Evolutionary conservation across 2,329 filamentous ascomycete species (phyloP), one percentile per base, ranked within the genome.

Genomic region (Hymenoscyphus albidus): DNA sequence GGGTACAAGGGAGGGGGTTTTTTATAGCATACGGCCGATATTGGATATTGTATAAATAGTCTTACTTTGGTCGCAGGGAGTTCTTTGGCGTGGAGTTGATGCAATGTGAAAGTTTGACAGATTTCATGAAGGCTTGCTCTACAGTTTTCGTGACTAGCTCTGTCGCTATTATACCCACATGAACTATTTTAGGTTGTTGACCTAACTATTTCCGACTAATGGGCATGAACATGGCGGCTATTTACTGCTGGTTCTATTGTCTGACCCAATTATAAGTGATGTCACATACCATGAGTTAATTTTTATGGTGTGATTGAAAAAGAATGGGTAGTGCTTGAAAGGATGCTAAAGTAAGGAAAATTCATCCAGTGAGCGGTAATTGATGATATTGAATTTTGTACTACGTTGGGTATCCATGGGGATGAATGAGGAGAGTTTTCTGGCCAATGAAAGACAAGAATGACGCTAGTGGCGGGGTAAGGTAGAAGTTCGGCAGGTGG

Each of bases 21-120:
- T 51, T 22, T 51, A 51, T 51, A 48, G 44, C 44, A 51, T 51
- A 22, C 4, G 12, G 48, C 31, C 16, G 4, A 18, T 59, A 42
- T 62, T 58, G 39, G 61, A 62, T 62, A 58, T 62, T 62, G 61
- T 62, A 62, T 58, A 62, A 27, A 22, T 40, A 62, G 32, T 5
- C 54, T 39, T 39, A 10, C 38, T 35, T 35, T 13, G 56, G n/a
- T 39, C 12, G 38, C 32, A 58, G 3, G 56, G n/a, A 22, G 56
- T 58, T 14, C 35, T 57, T 14, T 38, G n/a, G 56, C 16, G 14
- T 16, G 10, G n/a, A 22, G 1, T 27, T 27, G 44, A 22, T 27
- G 32, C 7, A 58, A 35, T 58, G 56, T 58, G 38, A 58, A 35
- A 58, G 5, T 22, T 35, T 58, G 35, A 35, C 5, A 35, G 2